Evolutionary conservation across 78 protist genomes (phyloP).

Genomic region (Guillardia theta): DNA sequence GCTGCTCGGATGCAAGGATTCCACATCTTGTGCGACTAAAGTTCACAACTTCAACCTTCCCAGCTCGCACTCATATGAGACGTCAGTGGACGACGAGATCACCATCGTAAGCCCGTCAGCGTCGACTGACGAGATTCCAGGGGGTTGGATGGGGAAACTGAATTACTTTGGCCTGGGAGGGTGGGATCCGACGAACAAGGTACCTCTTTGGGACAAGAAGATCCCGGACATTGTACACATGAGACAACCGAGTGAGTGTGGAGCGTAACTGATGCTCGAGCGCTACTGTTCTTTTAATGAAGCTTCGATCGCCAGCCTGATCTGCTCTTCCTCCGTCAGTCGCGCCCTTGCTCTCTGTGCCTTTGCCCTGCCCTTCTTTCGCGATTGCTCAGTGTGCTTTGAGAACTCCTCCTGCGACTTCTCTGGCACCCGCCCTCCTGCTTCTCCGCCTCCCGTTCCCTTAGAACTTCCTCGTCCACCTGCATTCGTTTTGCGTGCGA

Average conservation of each 20-base stretch:
- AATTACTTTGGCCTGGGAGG: not conserved
- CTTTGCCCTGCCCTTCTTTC: not conserved
- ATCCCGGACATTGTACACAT: not conserved
- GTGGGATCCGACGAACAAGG: not conserved
- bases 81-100: not conserved
- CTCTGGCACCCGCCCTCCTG: not conserved
- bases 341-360: not conserved
- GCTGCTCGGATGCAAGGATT: not conserved
- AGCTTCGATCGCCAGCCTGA: not conserved
- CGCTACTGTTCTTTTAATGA: not conserved
- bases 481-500: not conserved
- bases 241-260: not conserved
- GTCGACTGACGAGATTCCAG: not conserved
- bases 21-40: not conserved
- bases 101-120: not conserved
- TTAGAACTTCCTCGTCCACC: not conserved
- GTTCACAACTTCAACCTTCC: not conserved
- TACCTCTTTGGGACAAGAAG: not conserved
- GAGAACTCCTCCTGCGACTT: not conserved
- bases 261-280: not conserved
- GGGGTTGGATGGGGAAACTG: not conserved
- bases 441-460: not conserved
- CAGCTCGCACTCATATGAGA: not conserved
- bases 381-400: no score
- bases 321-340: constrained; percentile 25